Percentiles rank a stretch among this genome's conserved stretches.
Conservation (phyloP, 1,284 basidiomycete genomes). For the Sporisorium scitamineum region DNA sequence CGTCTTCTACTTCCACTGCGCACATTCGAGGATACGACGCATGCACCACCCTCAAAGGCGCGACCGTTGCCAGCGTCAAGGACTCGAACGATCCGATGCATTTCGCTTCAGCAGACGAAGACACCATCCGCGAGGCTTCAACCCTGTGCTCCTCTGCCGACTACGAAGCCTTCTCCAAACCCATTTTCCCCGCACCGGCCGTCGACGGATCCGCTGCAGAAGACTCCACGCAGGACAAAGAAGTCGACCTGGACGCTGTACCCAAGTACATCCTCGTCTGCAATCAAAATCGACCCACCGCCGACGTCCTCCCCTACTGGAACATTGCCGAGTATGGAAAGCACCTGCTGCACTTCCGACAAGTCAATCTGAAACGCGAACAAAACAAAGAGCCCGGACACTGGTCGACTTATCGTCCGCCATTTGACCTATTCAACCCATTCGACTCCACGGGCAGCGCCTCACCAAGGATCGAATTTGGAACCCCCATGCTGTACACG, state of each 20-base stretch:
- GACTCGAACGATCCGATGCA: conserved; percentile 76
- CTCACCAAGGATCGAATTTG: conserved; percentile 68
- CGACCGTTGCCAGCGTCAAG: conserved; percentile 31
- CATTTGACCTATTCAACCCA: conserved; percentile 40
- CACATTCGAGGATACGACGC: conserved; percentile 22
- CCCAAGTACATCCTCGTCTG: conserved; percentile 60
- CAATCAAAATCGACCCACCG: conserved; percentile 13
- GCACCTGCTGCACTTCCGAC: conserved; percentile 30
- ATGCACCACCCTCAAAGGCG: conserved; percentile 14
- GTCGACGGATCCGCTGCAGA: background rate
- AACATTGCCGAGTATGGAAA: conserved; percentile 42
- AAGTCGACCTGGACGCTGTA: conserved; percentile 59
- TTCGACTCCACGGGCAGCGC: conserved; percentile 12
- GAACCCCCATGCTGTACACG: conserved; percentile 84
- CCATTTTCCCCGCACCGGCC: conserved; percentile 14
- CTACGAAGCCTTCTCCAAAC: conserved; percentile 42
- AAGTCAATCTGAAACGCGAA: conserved; percentile 21
- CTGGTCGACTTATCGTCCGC: conserved; percentile 34
- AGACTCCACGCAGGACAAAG: conserved; percentile 34
- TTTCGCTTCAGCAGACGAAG: conserved; percentile 69
- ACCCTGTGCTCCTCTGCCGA: conserved; percentile 29
- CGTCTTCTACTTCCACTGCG: background rate
- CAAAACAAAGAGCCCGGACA: conserved; percentile 19
- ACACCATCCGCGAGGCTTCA: conserved; percentile 21
- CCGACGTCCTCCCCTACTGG: conserved; percentile 41